These are phyloP conservation scores for Acer saccharum DNA, from an alignment of 345 rosid species.

Conservation along the genomic window DNA sequence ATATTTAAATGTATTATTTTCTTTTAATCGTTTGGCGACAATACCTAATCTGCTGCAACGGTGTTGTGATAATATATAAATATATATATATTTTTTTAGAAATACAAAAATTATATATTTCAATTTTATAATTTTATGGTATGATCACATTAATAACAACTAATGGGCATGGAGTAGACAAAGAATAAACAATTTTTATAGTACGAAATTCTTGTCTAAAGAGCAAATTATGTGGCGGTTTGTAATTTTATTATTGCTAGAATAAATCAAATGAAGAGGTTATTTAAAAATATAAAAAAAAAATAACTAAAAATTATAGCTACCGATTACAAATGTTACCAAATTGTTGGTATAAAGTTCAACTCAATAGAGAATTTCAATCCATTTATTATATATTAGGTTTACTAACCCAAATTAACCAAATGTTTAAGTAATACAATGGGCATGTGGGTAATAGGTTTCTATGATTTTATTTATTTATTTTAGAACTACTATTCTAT, in stretches of 20 bases:
- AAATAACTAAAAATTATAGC: no score
- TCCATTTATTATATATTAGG: no score
- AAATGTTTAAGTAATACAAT: background rate
- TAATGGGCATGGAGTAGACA: background rate
- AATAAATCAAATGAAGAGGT: background rate
- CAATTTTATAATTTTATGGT: background rate
- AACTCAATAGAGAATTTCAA: no score
- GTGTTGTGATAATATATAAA: no score
- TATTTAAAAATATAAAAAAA: background rate
- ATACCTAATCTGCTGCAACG: background rate
- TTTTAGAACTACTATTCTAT: no score
- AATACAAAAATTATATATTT: background rate
- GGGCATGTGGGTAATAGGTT: background rate
- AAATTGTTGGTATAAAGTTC: no score
- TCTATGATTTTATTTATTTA: no score
- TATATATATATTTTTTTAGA: no score
- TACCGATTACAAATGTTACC: no score
- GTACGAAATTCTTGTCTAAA: no score
- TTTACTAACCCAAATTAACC: background rate
- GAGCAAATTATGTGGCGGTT: background rate
- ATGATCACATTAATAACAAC: background rate
- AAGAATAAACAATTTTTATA: background rate
- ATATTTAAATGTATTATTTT: background rate
- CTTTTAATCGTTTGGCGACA: background rate
- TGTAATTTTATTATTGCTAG: background rate